These are phyloP conservation scores for Coccomyxa sp. DNA, from an alignment of 139 green algal species.

Conservation along the genomic window DNA sequence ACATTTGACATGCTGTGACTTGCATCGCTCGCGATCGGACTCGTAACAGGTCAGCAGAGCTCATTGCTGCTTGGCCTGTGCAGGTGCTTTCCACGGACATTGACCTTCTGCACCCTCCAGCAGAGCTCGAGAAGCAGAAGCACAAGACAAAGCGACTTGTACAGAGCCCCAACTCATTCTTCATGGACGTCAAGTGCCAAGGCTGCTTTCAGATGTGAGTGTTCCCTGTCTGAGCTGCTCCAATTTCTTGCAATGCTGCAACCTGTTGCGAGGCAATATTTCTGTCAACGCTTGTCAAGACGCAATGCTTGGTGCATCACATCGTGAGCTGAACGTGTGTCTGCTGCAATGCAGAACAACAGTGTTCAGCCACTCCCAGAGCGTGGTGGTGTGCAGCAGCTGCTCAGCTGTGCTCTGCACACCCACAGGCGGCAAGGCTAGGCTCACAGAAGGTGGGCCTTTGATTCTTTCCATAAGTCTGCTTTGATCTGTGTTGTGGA, in stretches of 20 bases:
- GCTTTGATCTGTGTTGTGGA: background rate
- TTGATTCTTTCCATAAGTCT: background rate
- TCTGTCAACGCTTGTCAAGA: too few relatives aligned
- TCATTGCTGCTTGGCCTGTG: background rate
- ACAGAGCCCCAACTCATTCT: conserved; percentile 81
- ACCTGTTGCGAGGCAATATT: background rate
- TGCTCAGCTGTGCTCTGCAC: conserved; percentile 96
- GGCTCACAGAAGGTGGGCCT: conserved; percentile 3
- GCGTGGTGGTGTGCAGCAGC: conserved; percentile 93
- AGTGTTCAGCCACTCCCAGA: conserved; percentile 96
- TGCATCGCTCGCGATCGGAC: too few relatives aligned
- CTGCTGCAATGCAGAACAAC: conserved; percentile 79
- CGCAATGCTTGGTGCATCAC: too few relatives aligned
- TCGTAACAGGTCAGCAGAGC: too few relatives aligned
- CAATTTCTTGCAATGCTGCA: background rate
- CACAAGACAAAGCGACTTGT: conserved; percentile 98
- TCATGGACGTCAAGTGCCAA: conserved; percentile 98
- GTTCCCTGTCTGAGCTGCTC: background rate
- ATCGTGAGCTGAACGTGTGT: too few relatives aligned
- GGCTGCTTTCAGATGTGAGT: conserved; percentile 91
- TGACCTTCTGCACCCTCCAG: conserved; percentile 94
- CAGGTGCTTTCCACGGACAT: conserved; percentile 80
- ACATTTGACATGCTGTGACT: too few relatives aligned
- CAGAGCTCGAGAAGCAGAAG: conserved; percentile 90
- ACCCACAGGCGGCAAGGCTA: conserved; percentile 68